Base-by-base conservation (phyloP, 441 rosid species). In the Mallotus japonicus region DNA sequence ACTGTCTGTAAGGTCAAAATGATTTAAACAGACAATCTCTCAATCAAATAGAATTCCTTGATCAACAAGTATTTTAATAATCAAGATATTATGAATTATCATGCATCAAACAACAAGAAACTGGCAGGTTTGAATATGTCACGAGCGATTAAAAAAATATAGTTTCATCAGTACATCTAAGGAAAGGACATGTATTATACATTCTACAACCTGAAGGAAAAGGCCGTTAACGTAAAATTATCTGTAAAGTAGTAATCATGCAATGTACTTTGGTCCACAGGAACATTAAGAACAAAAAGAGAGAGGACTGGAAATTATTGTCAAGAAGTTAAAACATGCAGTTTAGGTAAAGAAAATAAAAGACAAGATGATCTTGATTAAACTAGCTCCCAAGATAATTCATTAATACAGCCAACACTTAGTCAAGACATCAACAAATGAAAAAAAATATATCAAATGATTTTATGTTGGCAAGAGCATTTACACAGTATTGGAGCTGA, bases 1-100 rank as follows among this genome's bases (percentile, higher is more conserved):
- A 80, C 73, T 95, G 99, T 81, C 98, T 95, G 92, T 60, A 78
- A 78, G 58, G 81, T 56, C 69, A 69, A 68, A 77, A 79, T 24
- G 70, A 75, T 80, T 64, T 73, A 67, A 11, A 72, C 17, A 55
- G 70, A 20, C 60, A 71, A 67, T n/a, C 44, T 20, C 65, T 68
- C 62, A 37, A 22, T 28, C 24, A 55, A 12, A 42, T 8, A 59
- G 20, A 68, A 11, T 22, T 16, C 65, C 32, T 15, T 4, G 34
- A 32, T 47, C 11, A 24, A 4, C 56, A 51, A 4, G 17, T n/a
- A 37, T 24, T 50, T 0, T 13, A 62, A 69, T 20, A 9, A 51
- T 37, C 12, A n/a, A 1, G 20, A 62, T 50, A 53, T 12, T 56
- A 59, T 70, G 60, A 40, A 40, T 9, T 20, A 72, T 20, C 68